Evolutionary conservation across 2,329 filamentous ascomycete genomes (phyloP).

Genomic region (Claviceps sp.): DNA sequence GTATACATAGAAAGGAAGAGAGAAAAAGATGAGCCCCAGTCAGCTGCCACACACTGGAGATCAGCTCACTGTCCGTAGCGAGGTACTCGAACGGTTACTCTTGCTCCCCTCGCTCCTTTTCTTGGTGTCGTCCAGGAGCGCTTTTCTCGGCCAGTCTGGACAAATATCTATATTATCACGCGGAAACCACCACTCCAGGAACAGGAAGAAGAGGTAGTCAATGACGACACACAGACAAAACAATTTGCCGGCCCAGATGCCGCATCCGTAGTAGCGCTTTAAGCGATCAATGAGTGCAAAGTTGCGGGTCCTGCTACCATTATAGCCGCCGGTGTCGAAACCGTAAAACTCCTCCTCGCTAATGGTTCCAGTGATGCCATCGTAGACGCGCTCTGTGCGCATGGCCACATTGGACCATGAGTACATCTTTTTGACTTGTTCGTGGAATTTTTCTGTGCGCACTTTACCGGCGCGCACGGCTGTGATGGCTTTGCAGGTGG

Average conservation of each 20-base stretch:
- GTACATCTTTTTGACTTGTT: conserved; percentile 97
- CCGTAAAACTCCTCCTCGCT: conserved; percentile 82
- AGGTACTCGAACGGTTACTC: conserved; percentile 21
- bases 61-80: conserved; percentile 12
- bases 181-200: conserved; percentile 79
- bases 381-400: conserved; percentile 88
- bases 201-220: conserved; percentile 81
- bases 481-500: conserved; percentile 79
- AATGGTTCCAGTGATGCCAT: conserved; percentile 79
- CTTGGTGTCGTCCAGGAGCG: conserved; percentile 17
- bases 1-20: neutral
- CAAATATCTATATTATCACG: conserved; percentile 78
- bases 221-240: conserved; percentile 92
- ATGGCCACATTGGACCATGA: conserved; percentile 93
- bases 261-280: conserved; percentile 94
- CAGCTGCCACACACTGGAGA: too few relatives aligned
- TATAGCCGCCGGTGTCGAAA: conserved; percentile 57
- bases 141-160: conserved; percentile 81
- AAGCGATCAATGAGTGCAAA: conserved; percentile 89
- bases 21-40: neutral
- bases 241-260: conserved; percentile 94
- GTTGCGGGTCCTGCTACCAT: conserved; percentile 61
- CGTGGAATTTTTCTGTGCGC: conserved; percentile 86
- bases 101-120: conserved; percentile 13
- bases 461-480: conserved; percentile 76